phyloP scores from a whole-genome alignment of 2,329 filamentous ascomycete genomes.

The Fusarium anthophilum region DNA sequence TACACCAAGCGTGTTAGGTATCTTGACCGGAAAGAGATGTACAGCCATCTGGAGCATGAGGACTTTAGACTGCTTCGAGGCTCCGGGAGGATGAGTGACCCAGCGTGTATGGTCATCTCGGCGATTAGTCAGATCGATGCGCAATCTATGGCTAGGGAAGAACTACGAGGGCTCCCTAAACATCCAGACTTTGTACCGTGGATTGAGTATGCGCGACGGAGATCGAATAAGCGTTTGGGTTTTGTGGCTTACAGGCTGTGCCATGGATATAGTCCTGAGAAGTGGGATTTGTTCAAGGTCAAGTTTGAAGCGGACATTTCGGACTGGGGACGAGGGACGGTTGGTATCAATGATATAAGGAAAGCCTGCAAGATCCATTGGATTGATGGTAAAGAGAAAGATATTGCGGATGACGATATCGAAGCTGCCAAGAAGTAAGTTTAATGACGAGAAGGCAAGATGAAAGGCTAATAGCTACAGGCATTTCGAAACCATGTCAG shows the following conservation, averaged over 20 bases:
- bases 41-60: not conserved
- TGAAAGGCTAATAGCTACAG: not conserved
- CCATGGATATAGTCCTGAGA: conserved; percentile 26
- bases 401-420: conserved; percentile 27
- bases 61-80: not conserved
- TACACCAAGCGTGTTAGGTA: conserved; percentile 4
- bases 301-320: conserved; percentile 39
- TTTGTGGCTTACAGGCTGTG: conserved; percentile 38
- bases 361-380: conserved; percentile 33
- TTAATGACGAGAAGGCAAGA: rapidly evolving
- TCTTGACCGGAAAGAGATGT: conserved; percentile 7
- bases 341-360: conserved; percentile 13
- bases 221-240: rapidly evolving
- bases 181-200: not conserved
- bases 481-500: not conserved
- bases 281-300: conserved; percentile 39
- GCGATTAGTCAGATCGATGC: conserved; percentile 13
- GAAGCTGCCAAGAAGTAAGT: conserved; percentile 37
- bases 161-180: conserved; percentile 8
- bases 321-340: conserved; percentile 38
- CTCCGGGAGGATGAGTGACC: not conserved
- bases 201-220: not conserved
- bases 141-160: conserved; percentile 9
- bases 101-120: not conserved
- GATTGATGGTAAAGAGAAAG: conserved; percentile 31